Evolutionary conservation across 78 protist genomes (phyloP).

Genomic region (Tieghemostelium lacteum): DNA sequence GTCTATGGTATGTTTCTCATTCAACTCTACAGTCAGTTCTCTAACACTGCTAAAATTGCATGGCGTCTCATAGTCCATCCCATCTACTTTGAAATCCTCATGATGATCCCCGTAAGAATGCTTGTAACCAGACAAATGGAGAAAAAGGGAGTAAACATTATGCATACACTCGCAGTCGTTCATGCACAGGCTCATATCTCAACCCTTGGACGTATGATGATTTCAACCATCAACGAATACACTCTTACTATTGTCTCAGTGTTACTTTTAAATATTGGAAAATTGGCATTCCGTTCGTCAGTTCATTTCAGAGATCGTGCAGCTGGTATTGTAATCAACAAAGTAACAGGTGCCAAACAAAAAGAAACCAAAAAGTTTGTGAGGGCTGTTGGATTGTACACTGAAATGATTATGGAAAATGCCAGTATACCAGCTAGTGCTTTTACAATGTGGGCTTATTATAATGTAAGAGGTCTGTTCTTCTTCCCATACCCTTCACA

Average conservation of each 20-base stretch:
- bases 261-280: constrained; percentile 49
- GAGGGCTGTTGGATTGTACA: constrained; percentile 53
- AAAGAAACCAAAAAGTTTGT: constrained; percentile 70
- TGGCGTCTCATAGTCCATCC: constrained; percentile 77
- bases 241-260: constrained; percentile 46
- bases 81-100: constrained; percentile 49
- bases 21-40: constrained; percentile 51
- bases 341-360: constrained; percentile 25
- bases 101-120: constrained; percentile 76
- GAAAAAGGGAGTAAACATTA: constrained; percentile 40
- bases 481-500: constrained; percentile 54
- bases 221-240: constrained; percentile 55
- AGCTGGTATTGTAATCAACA: not conserved
- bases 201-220: constrained; percentile 70
- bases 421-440: constrained; percentile 68
- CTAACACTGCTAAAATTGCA: constrained; percentile 29
- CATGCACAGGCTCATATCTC: constrained; percentile 73
- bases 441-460: constrained; percentile 50
- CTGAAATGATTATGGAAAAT: constrained; percentile 78
- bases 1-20: constrained; percentile 72
- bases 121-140: constrained; percentile 75
- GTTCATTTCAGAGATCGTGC: constrained; percentile 43
- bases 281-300: constrained; percentile 49
- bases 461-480: constrained; percentile 35
- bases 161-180: constrained; percentile 46